Base-by-base conservation (phyloP, 306 rosid species). In the Neltuma alba region DNA sequence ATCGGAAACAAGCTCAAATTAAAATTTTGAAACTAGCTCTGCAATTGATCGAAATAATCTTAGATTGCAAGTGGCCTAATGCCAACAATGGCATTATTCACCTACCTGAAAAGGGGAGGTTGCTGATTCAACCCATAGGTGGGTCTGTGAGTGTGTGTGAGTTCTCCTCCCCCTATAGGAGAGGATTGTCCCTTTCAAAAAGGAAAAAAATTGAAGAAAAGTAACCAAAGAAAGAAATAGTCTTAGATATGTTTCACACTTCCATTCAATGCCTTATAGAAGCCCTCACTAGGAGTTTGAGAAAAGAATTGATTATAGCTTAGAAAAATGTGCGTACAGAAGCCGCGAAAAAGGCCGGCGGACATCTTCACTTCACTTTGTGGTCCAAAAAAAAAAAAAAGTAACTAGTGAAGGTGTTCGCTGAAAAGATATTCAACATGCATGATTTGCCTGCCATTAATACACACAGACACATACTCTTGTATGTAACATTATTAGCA, bases 1-100 rank as follows among this genome's bases (percentile, higher is more conserved):
- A n/a, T 71, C 20, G 30, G 76, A 58, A 75, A 45, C 55, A 31
- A 44, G 76, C 81, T 34, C 64, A 36, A 70, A 45, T 64, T 14
- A 34, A 70, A 60, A 36, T 18, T 16, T 48, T 30, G 41, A 25
- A 54, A 55, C 40, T 25, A 55, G 44, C 36, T 34, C 8, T 50
- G 28, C 44, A 55, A 57, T 23, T 66, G 61, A 5, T 41, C 67
- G 50, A 65, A 66, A 58, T 34, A 21, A 25, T 18, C 75, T 47
- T 72, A 45, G 21, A 31, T 40, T 9, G 61, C 61, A 28, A 20
- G 21, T n/a, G 61, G 12, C 30, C 30, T 21, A 54, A 14, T 9
- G 61, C 30, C 30, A 9, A 9, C 61, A 54, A 8, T 52, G 58
- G 58, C 25, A 20, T n/a, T 12, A 7, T 52, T 25, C 27, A n/a